Conservation (phyloP, 768 basidiomycete species). For the Collybiopsis luxurians region DNA sequence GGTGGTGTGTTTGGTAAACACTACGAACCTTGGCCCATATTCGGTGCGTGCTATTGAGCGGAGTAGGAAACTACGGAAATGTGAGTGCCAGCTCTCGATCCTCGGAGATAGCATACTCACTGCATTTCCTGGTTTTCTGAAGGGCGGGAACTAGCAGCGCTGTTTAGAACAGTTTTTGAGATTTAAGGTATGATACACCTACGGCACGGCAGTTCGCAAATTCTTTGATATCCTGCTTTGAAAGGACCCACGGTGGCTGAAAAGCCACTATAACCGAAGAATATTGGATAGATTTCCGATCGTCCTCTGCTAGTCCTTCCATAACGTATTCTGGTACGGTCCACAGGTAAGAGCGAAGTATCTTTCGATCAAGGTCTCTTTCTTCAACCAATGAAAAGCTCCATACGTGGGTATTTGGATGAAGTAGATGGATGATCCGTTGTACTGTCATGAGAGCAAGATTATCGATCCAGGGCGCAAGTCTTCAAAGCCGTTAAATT, state of each 20-base stretch:
- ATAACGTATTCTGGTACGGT: constrained; percentile 18
- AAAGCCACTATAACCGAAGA: constrained; percentile 50
- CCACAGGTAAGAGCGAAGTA: constrained; percentile 49
- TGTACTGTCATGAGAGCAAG: constrained; percentile 52
- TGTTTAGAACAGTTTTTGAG: neutral
- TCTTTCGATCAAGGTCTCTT: constrained; percentile 32
- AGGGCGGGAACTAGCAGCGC: constrained; percentile 38
- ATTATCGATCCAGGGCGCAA: constrained; percentile 47
- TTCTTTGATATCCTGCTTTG: constrained; percentile 49
- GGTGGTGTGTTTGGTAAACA: neutral
- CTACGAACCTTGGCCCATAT: constrained; percentile 56
- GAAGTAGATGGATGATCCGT: constrained; percentile 41
- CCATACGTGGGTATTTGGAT: constrained; percentile 41
- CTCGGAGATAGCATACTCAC: neutral
- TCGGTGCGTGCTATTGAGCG: constrained; percentile 43
- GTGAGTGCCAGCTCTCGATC: neutral
- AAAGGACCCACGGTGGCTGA: constrained; percentile 60
- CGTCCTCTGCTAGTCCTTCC: constrained; percentile 15
- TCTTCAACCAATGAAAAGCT: constrained; percentile 32
- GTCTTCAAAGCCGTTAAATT: constrained; percentile 25
- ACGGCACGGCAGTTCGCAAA: constrained; percentile 47
- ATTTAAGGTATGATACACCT: constrained; percentile 9
- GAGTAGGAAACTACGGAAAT: constrained; percentile 20
- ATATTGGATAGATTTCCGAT: constrained; percentile 17
- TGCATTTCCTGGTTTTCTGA: constrained; percentile 26